A percentile compares a stretch with the other conserved stretches of the same genome.
Conservation (phyloP, 352 stramenopile genomes). For the Phytopythium vexans region DNA sequence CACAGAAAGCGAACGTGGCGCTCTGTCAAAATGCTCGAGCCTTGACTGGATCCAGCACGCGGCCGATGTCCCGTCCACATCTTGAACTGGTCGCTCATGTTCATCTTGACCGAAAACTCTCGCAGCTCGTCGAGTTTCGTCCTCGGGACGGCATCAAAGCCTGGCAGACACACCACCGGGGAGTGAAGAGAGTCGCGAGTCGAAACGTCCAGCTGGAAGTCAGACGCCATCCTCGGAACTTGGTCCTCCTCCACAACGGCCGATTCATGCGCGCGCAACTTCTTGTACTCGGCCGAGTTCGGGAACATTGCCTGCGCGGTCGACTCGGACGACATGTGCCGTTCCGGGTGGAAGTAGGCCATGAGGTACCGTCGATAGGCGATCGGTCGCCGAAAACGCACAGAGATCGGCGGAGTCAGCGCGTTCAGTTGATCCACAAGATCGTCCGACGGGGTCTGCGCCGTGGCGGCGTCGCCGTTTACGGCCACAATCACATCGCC, state of each 20-base stretch:
- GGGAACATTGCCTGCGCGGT: conserved; percentile 67
- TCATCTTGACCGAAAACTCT: conserved; percentile 49
- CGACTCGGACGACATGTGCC: conserved; percentile 39
- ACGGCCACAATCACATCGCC: conserved; percentile 68
- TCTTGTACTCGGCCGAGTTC: conserved; percentile 62
- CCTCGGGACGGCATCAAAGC: neutral
- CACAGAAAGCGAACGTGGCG: conserved; percentile 68
- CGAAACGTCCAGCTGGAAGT: neutral
- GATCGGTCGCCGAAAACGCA: conserved; percentile 50
- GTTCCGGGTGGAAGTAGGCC: conserved; percentile 30
- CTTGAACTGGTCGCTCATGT: conserved; percentile 57
- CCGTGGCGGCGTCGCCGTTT: conserved; percentile 46
- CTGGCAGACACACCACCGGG: too few species aligned
- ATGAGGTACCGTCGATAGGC: conserved; percentile 59
- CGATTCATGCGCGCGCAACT: conserved; percentile 5
- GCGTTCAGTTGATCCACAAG: conserved; percentile 51
- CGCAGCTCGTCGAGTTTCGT: conserved; percentile 22
- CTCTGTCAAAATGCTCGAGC: conserved; percentile 59
- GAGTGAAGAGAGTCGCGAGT: neutral
- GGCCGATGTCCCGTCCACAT: conserved; percentile 30
- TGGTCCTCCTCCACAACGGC: neutral
- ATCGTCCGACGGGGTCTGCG: conserved; percentile 48
- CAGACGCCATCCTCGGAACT: conserved; percentile 1
- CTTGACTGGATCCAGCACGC: conserved; percentile 21
- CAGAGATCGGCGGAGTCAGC: conserved; percentile 38